Percentiles rank a stretch among this genome's conserved stretches.
phyloP scores from a whole-genome alignment of 164 flowering plant genomes.

The Pachysandra terminalis region DNA sequence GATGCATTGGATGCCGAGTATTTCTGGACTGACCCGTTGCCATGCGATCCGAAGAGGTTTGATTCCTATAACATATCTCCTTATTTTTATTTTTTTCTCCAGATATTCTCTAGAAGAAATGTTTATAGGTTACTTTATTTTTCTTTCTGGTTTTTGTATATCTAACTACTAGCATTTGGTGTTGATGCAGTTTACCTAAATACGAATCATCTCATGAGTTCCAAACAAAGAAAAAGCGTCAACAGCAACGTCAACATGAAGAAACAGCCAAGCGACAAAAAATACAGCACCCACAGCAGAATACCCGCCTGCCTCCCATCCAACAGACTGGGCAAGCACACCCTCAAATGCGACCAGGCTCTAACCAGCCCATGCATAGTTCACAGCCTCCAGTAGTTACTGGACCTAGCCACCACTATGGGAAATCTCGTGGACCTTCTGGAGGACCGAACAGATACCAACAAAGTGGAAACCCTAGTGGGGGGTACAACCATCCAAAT shows the following conservation, averaged over 20 bases:
- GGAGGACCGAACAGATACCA: slow-evolving; percentile 73
- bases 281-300: slow-evolving; percentile 72
- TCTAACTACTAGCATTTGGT: background rate
- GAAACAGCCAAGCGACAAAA: slow-evolving; percentile 86
- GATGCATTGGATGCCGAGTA: slow-evolving; percentile 98
- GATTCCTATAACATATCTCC: slow-evolving; percentile 2
- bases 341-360: slow-evolving; percentile 58
- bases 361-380: slow-evolving; percentile 51
- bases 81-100: background rate
- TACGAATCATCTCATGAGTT: slow-evolving; percentile 96
- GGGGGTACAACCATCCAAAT: slow-evolving; percentile 58
- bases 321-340: slow-evolving; percentile 81
- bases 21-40: slow-evolving; percentile 94
- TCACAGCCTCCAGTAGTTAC: slow-evolving; percentile 62
- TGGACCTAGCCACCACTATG: slow-evolving; percentile 74
- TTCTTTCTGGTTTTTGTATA: background rate
- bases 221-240: slow-evolving; percentile 95
- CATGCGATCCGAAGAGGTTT: slow-evolving; percentile 95
- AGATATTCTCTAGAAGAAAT: background rate
- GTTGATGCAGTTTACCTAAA: slow-evolving; percentile 64
- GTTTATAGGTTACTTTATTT: background rate
- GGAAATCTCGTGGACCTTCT: slow-evolving; percentile 73
- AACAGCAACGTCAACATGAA: slow-evolving; percentile 81
- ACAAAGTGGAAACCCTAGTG: slow-evolving; percentile 58
- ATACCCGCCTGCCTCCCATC: slow-evolving; percentile 71